Evolutionary conservation across 805 yeast genomes (phyloP), one percentile per base, ranked within the genome.

Genomic region (Pichia paraexigua): DNA sequence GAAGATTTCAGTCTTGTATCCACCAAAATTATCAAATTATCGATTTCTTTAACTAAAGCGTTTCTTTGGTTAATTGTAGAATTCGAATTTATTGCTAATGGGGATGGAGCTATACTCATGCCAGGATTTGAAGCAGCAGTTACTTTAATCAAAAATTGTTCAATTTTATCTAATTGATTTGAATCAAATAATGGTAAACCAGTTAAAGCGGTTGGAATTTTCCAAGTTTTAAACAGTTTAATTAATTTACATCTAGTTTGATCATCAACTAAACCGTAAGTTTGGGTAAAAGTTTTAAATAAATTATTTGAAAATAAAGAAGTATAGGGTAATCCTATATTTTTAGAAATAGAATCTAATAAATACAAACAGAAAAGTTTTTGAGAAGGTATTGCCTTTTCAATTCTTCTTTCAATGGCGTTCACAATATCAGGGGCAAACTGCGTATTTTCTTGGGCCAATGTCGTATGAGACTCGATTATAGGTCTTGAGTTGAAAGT

Each of bases 401-500:
- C 75, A 46, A 92, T 82, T 65, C 96, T 78, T 48, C 74, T 75
- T 58, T 84, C 88, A 50, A 94, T 79, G 17, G 90, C 87, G 49
- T 79, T 78, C 18, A 87, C 79, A 43, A 94, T 87, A 46, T 83
- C 87, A 49, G 80, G 79, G 10, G 97, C 97, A 50, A 78, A 80
- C 44, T 78, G 77, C 21, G 81, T 76, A 64, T 89, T 88, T 63
- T 94, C 98, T 59, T 80, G 86, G 2, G 99, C 98, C 49, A 90
- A 78, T 41, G 79, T 75, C 10, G 98, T 94, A 60, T 91, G 74
- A 43, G 82, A 85, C 41, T 87, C 84, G 54, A 94, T 94, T 50
- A 91, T 87, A 12, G 97, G 97, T 53, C 89, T 76, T 9, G 97
- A 88, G 66, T 90, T 91, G 70, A 85, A 85, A 5, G 96, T 88